Evolutionary conservation across 164 flowering plant species (phyloP).

Genomic region (Vitis rotundifolia): DNA sequence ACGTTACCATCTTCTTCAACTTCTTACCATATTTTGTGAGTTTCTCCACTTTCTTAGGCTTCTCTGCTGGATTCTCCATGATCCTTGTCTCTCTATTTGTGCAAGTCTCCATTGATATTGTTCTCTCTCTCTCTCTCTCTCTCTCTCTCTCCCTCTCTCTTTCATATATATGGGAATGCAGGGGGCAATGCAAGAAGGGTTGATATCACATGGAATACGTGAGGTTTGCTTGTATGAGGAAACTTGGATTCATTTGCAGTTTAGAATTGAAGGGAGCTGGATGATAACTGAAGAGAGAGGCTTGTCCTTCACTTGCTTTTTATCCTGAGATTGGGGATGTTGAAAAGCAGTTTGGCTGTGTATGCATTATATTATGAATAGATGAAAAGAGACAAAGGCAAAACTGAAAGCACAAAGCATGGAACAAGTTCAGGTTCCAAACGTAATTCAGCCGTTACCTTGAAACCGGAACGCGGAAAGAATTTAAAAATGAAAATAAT

Average conservation of each 20-base stretch:
- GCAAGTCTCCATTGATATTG: background rate
- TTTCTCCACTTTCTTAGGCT: slow-evolving; percentile 21
- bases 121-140: too few species aligned
- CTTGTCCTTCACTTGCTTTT: too few species aligned
- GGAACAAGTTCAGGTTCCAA: background rate
- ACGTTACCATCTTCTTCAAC: slow-evolving; percentile 23
- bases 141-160: too few species aligned
- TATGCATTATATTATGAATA: too few species aligned
- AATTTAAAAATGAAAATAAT: too few species aligned
- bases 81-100: slow-evolving; percentile 1
- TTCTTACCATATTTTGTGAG: slow-evolving; percentile 23
- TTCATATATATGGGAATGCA: background rate
- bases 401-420: background rate
- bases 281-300: too few species aligned
- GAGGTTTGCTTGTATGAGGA: background rate
- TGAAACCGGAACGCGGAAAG: background rate
- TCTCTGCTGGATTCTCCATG: slow-evolving; percentile 17
- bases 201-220: slow-evolving; percentile 1
- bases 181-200: background rate
- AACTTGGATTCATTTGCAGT: too few species aligned
- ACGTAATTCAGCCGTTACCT: background rate
- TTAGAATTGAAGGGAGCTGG: background rate
- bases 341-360: too few species aligned
- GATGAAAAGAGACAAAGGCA: too few species aligned
- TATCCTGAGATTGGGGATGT: too few species aligned